A percentile compares a stretch with the other conserved stretches of the same genome.
These are phyloP conservation scores for Colletotrichum falcatum DNA, from an alignment of 2,329 filamentous ascomycete species.

Conservation along the genomic window DNA sequence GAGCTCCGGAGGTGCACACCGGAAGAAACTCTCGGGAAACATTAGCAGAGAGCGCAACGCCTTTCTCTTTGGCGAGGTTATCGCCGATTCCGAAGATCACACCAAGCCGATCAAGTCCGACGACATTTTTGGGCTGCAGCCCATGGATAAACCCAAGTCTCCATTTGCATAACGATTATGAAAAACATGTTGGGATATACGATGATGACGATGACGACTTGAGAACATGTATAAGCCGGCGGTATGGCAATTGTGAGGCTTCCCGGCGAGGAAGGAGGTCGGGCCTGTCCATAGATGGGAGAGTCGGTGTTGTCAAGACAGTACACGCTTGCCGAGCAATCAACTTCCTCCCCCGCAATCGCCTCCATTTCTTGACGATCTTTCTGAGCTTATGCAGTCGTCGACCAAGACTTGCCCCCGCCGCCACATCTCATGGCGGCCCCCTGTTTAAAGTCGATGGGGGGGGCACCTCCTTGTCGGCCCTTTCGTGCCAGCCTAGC, in stretches of 20 bases:
- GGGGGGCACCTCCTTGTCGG: background rate
- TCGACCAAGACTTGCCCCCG: background rate
- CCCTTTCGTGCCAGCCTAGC: background rate
- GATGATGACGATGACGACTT: slow-evolving; percentile 17
- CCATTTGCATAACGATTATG: slow-evolving; percentile 25
- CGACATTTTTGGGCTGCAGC: slow-evolving; percentile 68
- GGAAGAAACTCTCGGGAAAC: slow-evolving; percentile 57
- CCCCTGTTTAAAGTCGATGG: background rate
- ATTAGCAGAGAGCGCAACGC: slow-evolving; percentile 67
- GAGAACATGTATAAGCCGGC: background rate
- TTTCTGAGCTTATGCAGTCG: background rate
- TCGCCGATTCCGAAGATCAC: slow-evolving; percentile 51
- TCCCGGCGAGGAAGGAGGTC: background rate
- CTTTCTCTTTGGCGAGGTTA: slow-evolving; percentile 69
- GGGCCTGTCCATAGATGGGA: background rate
- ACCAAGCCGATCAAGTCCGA: slow-evolving; percentile 54
- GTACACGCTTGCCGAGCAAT: background rate
- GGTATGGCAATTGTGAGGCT: background rate
- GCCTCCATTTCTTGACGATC: background rate
- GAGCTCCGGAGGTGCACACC: slow-evolving; percentile 47
- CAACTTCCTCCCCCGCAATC: background rate
- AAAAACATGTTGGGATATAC: slow-evolving; percentile 12
- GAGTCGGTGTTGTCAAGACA: background rate
- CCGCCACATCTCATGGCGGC: background rate
- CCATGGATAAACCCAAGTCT: slow-evolving; percentile 49